These are phyloP conservation scores for Leccinum broughii DNA, from an alignment of 768 basidiomycete genomes.

Conservation along the genomic window DNA sequence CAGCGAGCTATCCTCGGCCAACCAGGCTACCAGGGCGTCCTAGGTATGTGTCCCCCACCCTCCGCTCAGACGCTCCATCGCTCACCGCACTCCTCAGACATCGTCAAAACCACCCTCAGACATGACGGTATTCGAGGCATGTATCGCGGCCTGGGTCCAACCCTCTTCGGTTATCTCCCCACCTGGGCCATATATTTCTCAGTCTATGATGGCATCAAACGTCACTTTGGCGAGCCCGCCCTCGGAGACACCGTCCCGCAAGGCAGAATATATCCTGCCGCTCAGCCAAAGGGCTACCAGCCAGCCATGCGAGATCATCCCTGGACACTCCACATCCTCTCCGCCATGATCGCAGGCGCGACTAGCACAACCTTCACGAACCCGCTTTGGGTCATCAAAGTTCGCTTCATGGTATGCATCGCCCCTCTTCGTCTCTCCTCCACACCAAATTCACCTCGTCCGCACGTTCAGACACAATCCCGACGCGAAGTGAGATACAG, in stretches of 20 bases:
- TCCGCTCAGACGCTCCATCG: conserved; percentile 19
- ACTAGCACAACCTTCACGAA: conserved; percentile 92
- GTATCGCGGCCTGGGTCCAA: conserved; percentile 97
- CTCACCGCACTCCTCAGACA: conserved; percentile 39
- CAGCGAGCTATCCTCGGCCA: conserved; percentile 72
- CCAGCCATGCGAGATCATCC: conserved; percentile 78
- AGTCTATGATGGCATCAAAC: conserved; percentile 96
- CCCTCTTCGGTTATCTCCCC: conserved; percentile 93
- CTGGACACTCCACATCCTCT: conserved; percentile 86
- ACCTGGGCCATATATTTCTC: conserved; percentile 99
- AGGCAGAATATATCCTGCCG: conserved; percentile 73
- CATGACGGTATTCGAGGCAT: conserved; percentile 83
- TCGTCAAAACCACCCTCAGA: conserved; percentile 53
- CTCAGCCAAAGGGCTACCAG: conserved; percentile 84
- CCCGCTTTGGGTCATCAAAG: conserved; percentile 99
- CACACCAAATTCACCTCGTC: conserved; percentile 10
- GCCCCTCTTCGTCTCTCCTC: neutral
- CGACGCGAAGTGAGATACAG: conserved; percentile 76
- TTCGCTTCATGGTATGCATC: conserved; percentile 87
- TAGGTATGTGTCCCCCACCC: conserved; percentile 49
- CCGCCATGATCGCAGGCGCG: conserved; percentile 95
- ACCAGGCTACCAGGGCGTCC: conserved; percentile 72
- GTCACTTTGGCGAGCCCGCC: conserved; percentile 68
- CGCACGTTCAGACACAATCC: conserved; percentile 69
- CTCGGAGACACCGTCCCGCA: conserved; percentile 37